Evolutionary conservation across 768 basidiomycete genomes (phyloP), one percentile per base, ranked within the genome.

Genomic region (Podaxis rugospora): DNA sequence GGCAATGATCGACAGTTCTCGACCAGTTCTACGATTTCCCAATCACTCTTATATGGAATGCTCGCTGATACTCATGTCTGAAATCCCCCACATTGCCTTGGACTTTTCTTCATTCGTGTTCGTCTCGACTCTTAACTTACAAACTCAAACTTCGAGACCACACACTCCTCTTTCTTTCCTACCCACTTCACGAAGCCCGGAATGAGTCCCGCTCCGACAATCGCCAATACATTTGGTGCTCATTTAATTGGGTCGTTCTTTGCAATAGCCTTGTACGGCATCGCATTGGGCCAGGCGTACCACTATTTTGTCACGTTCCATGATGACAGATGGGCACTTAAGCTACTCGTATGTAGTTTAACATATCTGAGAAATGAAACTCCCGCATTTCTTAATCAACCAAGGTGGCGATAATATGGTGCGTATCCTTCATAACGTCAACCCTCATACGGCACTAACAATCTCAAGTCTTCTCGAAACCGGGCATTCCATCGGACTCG

Each of bases 211-310:
- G 28, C 5, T 14, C 51, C 51, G n/a, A 47, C 60, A 40, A 18
- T 60, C 60, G 57, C 27, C 2, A 64, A 65, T 53, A 66, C 69
- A 2, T 50, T 68, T 10, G 69, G 69, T 5, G 66, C 65, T 6
- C 47, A 69, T 13, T 50, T 66, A 28, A 63, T 70, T 56, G 71
- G 70, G 21, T 23, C 63, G 6, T 42, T 63, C 49, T 50, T 72
- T 21, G 52, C 70, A 1, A 59, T 66, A 4, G 69, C 69, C 54
- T 57, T 72, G 28, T 72, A 71, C 36, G 71, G 71, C n/a, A 63
- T 71, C 27, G 57, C 66, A 2, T 66, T 71, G 5, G 57, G 69
- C 14, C 71, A 72, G 47, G 5, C 59, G 5, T 59, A 56, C 57
- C 36, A 64, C 11, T 72, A 71, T 60, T 68, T 57, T 55, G 25